These are phyloP conservation scores for Atalantia buxifolia DNA, from an alignment of 345 rosid species.

Conservation along the genomic window DNA sequence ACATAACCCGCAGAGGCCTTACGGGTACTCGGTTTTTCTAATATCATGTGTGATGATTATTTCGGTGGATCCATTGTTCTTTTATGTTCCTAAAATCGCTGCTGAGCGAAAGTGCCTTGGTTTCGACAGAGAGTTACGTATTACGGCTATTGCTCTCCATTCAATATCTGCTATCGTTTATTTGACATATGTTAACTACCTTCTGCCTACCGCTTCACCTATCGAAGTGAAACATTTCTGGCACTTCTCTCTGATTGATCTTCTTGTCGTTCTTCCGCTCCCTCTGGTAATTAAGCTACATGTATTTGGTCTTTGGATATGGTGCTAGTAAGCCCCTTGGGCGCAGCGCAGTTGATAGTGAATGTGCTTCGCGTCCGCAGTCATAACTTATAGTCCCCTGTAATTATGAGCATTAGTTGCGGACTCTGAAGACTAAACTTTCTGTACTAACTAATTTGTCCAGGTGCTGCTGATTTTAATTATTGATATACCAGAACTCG, in stretches of 20 bases:
- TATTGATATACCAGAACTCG: not conserved
- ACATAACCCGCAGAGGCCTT: no score
- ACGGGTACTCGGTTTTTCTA: not conserved
- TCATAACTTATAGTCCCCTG: no score
- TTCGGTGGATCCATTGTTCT: conserved; percentile 11
- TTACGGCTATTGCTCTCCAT: not conserved
- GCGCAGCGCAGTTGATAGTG: no score
- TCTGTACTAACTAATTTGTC: no score
- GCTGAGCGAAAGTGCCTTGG: not conserved
- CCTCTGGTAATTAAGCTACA: not conserved
- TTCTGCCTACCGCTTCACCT: no score
- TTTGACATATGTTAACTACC: no score
- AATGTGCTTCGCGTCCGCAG: no score
- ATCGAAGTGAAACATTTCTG: not conserved
- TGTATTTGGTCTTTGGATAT: no score
- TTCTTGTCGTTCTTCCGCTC: not conserved
- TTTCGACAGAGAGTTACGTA: not conserved
- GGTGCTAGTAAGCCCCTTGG: no score
- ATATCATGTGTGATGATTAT: not conserved
- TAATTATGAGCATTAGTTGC: no score
- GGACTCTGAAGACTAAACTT: no score
- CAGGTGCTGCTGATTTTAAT: not conserved
- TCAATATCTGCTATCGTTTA: not conserved
- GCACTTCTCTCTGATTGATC: not conserved
- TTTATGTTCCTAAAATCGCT: conserved; percentile 1